Base-by-base conservation (phyloP, 768 basidiomycete species). In the Phanerochaete sordida region DNA sequence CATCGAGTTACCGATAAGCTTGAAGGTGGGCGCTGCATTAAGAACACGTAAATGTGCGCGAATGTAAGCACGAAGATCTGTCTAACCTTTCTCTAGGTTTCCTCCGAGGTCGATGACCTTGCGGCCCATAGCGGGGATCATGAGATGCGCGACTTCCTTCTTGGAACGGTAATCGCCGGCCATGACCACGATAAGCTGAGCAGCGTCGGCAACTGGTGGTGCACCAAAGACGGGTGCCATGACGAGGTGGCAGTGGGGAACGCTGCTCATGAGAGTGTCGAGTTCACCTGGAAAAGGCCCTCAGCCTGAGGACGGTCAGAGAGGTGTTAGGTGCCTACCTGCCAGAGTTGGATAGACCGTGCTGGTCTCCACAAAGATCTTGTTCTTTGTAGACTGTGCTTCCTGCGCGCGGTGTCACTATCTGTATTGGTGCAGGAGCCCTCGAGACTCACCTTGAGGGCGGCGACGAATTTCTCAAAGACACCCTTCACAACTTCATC, bases 321-420 rank as follows among this genome's bases (percentile, higher is more conserved):
- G n/a, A 45, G 4, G 31, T 26, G 37, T 37, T 19, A 8, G 26
- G 53, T 23, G 47, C 64, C 21, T 24, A 69, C 70, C 70, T 46
- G 70, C 67, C 23, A 69, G 56, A 0, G 65, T 56, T 1, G 68
- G 68, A 37, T 67, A 70, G 50, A 91, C 90, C 2, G 93, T 95
- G 73, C 86, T 86, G 13, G 88, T 92, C 65, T 95, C 93, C 31
- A 93, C 87, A 63, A 95, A 93, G 48, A 92, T 88, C 70, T 87
- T 93, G 64, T 77, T 72, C 68, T 74, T 78, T 7, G 77, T 69
- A 1, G 81, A 77, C 30, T 79, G 77, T 16, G 62, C 45, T 12
- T 63, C 64, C 73, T 75, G 63, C 37, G 23, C 15, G n/a, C 19
- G n/a, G 67, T 48, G n/a, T 12, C 4, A 33, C 4, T 35, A 13